Base-by-base conservation (phyloP, 805 yeast genomes). In the Komagataella pseudopastoris region DNA sequence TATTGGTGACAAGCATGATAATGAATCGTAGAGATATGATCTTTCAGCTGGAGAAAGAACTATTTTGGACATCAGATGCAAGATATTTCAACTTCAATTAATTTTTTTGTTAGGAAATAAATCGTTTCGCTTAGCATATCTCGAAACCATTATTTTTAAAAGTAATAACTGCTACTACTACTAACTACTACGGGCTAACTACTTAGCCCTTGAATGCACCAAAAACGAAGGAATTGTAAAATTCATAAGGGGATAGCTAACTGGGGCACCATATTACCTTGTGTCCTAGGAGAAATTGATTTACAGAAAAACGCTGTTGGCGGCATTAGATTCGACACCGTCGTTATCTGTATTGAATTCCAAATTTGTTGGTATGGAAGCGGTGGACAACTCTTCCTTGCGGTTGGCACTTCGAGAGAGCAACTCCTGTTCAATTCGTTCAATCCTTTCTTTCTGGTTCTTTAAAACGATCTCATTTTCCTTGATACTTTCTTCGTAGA, bases 11-110 rank as follows among this genome's bases (percentile, higher is more conserved):
- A 60, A 53, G 12, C 71, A 71, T 6, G 71, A 62, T 23, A 91
- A 70, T 0, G 96, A 88, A 50, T 85, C 89, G 59, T 81, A 78
- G 22, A 91, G 69, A 62, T 83, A 91, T 1, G 85, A 74, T 58
- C 85, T 75, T 63, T 86, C 95, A 1, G 93, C 83, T 2, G 84
- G 81, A 3, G 93, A 85, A 51, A 86, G 71, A 43, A 77, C 72
- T 90, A 84, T 85, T 45, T 8, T 30, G 39, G 14, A 30, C 39
- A 30, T 30, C 14, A 30, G 39, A 30, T 30, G 39, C 8, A 12
- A 30, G 14, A 30, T 10, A 30, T 1, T 20, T 20, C 14, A 12
- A 10, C n/a, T 10, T 20, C 20, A 20, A 20, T 20, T 20, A 17
- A 17, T 17, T 17, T 20, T 20, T 20, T 20, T 20, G 20, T 20